Conservation (phyloP, 2,329 filamentous ascomycete species). For the Colletotrichum cordylinicola region DNA sequence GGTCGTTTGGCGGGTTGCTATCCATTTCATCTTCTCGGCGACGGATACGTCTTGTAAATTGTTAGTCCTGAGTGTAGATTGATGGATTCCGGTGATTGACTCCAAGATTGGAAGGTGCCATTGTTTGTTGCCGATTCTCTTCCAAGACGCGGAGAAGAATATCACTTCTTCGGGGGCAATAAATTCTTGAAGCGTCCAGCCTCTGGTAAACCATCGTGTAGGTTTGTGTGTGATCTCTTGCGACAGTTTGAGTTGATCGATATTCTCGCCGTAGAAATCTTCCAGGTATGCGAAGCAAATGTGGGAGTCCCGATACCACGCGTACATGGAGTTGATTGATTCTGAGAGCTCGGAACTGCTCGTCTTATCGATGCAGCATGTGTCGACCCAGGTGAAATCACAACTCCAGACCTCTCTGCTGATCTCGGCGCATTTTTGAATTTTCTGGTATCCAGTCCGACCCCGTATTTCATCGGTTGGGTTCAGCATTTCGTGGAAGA, state of each 20-base stretch:
- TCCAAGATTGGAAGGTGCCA: not conserved
- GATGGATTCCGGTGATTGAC: not conserved
- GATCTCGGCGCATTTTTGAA: not conserved
- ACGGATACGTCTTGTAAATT: not conserved
- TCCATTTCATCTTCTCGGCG: constrained; percentile 30
- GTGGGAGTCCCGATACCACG: not conserved
- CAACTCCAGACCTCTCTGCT: not conserved
- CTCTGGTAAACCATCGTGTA: not conserved
- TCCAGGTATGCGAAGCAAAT: not conserved
- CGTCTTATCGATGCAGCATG: not conserved
- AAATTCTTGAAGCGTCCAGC: not conserved
- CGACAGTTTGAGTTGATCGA: not conserved
- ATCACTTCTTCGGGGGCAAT: not conserved
- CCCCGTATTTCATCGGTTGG: not conserved
- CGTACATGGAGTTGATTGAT: not conserved
- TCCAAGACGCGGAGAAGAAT: not conserved
- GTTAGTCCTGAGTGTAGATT: too few relatives aligned
- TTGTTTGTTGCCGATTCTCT: not conserved
- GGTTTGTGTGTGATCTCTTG: too few relatives aligned
- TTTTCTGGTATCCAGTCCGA: not conserved
- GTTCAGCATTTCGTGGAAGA: not conserved
- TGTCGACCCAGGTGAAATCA: not conserved
- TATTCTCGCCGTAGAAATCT: not conserved
- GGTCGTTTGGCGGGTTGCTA: constrained; percentile 24
- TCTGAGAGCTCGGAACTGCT: not conserved